Conservation (phyloP, 2,329 filamentous ascomycete genomes). For the Endothia cerciana region DNA sequence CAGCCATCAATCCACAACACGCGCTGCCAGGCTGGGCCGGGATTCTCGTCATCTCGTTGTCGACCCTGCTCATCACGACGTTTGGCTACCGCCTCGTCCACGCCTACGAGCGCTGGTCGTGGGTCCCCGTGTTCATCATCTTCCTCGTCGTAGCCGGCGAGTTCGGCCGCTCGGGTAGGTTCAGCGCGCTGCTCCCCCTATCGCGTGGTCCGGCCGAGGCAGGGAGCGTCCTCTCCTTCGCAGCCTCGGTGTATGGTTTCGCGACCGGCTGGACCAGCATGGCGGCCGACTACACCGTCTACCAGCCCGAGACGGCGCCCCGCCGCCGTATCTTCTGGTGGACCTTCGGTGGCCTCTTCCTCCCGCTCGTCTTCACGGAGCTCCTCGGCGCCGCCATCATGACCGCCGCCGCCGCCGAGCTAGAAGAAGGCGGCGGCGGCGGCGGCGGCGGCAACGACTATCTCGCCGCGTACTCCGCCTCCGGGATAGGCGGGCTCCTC, state of each 20-base stretch:
- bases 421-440: background rate
- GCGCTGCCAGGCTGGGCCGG: slow-evolving; percentile 73
- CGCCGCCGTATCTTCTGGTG: slow-evolving; percentile 68
- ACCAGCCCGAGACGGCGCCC: slow-evolving; percentile 67
- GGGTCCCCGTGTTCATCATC: slow-evolving; percentile 73
- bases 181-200: slow-evolving; percentile 62
- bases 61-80: slow-evolving; percentile 70
- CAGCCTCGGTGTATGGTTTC: slow-evolving; percentile 69
- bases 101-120: slow-evolving; percentile 74
- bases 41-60: slow-evolving; percentile 72
- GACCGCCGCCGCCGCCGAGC: slow-evolving; percentile 62
- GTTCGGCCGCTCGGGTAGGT: slow-evolving; percentile 69
- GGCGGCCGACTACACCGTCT: slow-evolving; percentile 80
- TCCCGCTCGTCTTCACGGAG: slow-evolving; percentile 75
- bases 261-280: slow-evolving; percentile 75
- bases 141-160: slow-evolving; percentile 72
- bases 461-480: slow-evolving; percentile 42
- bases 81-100: slow-evolving; percentile 80
- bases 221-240: slow-evolving; percentile 66
- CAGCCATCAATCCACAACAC: slow-evolving; percentile 64
- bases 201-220: slow-evolving; percentile 61
- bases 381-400: slow-evolving; percentile 73
- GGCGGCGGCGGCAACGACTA: slow-evolving; percentile 53
- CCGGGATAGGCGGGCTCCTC: slow-evolving; percentile 67
- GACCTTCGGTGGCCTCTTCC: slow-evolving; percentile 70